Conservation (phyloP, 2,329 filamentous ascomycete genomes). For the Paradendryphiella salina region DNA sequence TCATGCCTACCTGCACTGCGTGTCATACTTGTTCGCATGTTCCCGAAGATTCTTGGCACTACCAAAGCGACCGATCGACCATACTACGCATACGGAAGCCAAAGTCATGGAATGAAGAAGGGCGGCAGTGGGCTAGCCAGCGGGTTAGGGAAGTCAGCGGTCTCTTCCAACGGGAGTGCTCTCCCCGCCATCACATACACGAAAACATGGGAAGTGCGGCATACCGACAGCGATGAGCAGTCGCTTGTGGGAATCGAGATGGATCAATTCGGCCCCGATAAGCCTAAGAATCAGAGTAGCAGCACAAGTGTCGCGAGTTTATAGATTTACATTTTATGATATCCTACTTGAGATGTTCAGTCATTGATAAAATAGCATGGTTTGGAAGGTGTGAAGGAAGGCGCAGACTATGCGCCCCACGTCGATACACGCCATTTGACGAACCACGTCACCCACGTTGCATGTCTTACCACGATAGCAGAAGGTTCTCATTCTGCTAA, state of each 20-base stretch:
- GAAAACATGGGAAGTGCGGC: conserved; percentile 21
- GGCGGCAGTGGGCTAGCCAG: conserved; percentile 18
- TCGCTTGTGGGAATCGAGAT: conserved; percentile 12
- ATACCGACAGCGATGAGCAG: conserved; percentile 17
- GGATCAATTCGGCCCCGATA: conserved; percentile 6
- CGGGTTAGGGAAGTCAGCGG: conserved; percentile 2
- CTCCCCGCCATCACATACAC: conserved; percentile 18
- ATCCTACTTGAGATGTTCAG: background rate
- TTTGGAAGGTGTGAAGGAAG: too few species aligned
- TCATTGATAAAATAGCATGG: too few species aligned
- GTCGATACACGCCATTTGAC: too few species aligned
- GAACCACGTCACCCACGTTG: too few species aligned
- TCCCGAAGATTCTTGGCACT: conserved; percentile 45
- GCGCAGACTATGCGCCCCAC: too few species aligned
- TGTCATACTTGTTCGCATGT: conserved; percentile 45
- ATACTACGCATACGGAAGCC: conserved; percentile 20
- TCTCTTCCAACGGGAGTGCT: background rate
- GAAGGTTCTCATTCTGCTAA: too few species aligned
- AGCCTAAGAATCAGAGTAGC: conserved; percentile 5
- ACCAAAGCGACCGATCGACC: conserved; percentile 24
- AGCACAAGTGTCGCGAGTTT: conserved; percentile 18
- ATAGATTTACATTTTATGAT: conserved; percentile 14
- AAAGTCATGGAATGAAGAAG: conserved; percentile 28
- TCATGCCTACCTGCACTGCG: conserved; percentile 51
- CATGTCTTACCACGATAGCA: too few species aligned